Conservation (phyloP, 192 early-diverging fungal genomes). For the Phycomyces nitens region DNA sequence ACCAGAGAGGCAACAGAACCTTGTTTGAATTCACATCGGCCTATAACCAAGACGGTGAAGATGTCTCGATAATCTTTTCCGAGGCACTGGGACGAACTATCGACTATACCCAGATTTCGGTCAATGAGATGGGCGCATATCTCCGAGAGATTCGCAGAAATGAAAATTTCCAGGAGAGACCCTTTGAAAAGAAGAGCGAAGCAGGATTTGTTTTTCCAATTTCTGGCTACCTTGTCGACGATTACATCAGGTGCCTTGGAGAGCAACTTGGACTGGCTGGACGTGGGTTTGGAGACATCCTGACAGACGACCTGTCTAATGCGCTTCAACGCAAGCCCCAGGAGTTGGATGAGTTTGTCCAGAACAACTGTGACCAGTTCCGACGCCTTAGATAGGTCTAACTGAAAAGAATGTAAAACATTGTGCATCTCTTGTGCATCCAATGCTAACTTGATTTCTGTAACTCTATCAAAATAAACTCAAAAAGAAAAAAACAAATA, state of each 20-base stretch:
- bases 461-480: no score
- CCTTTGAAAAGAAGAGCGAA: not conserved
- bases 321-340: not conserved
- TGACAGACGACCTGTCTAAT: not conserved
- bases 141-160: not conserved
- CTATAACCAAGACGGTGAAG: not conserved
- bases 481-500: no score
- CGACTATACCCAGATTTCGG: not conserved
- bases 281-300: not conserved
- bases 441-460: no score
- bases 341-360: not conserved
- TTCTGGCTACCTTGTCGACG: not conserved
- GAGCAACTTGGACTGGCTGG: constrained; percentile 4
- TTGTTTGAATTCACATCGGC: constrained; percentile 5
- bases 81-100: constrained; percentile 3
- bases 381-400: constrained; percentile 2
- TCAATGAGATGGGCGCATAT: not conserved
- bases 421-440: not conserved
- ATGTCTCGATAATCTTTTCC: not conserved
- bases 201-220: not conserved
- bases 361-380: constrained; percentile 10
- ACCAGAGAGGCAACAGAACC: not conserved
- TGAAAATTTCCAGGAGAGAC: constrained; percentile 11
- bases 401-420: not conserved
- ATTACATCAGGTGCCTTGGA: not conserved